phyloP scores from a whole-genome alignment of 2,329 filamentous ascomycete genomes.

The Mycocentrospora acerina region DNA sequence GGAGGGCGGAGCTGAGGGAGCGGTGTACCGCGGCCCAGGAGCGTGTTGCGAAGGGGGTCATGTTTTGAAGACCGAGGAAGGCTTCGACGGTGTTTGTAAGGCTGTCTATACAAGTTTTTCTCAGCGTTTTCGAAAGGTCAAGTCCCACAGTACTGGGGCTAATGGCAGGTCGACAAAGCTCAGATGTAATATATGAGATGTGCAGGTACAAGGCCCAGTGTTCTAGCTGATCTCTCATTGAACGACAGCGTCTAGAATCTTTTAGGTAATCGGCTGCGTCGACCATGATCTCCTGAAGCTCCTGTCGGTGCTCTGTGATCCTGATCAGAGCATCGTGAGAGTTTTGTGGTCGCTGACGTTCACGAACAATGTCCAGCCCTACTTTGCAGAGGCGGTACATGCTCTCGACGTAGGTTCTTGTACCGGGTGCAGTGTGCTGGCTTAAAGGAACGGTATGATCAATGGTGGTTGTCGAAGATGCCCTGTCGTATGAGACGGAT shows the following conservation, averaged over 20 bases:
- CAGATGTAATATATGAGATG: conserved; percentile 63
- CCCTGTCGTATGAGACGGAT: conserved; percentile 64
- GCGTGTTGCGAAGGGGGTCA: conserved; percentile 48
- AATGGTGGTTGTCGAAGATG: conserved; percentile 58
- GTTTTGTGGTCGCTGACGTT: conserved; percentile 57
- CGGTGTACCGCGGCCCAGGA: conserved; percentile 49
- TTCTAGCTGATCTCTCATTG: conserved; percentile 57
- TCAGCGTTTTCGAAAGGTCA: conserved; percentile 51
- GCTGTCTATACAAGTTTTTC: conserved; percentile 57
- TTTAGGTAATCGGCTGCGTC: conserved; percentile 60
- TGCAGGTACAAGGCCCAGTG: conserved; percentile 63
- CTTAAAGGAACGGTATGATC: conserved; percentile 46
- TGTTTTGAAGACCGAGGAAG: conserved; percentile 60
- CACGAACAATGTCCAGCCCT: conserved; percentile 61
- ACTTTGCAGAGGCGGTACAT: conserved; percentile 59
- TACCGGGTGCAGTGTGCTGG: conserved; percentile 49
- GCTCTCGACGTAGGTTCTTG: conserved; percentile 59
- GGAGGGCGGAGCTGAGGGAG: conserved; percentile 47
- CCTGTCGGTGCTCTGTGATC: conserved; percentile 59
- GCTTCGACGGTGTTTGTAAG: conserved; percentile 60
- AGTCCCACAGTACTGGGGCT: conserved; percentile 51
- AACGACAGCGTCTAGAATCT: conserved; percentile 52
- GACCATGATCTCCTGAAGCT: conserved; percentile 59
- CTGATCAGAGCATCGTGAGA: conserved; percentile 55
- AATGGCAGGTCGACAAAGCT: conserved; percentile 62